Evolutionary conservation across 2,329 filamentous ascomycete species (phyloP).

Genomic region (Colletotrichum magnum): DNA sequence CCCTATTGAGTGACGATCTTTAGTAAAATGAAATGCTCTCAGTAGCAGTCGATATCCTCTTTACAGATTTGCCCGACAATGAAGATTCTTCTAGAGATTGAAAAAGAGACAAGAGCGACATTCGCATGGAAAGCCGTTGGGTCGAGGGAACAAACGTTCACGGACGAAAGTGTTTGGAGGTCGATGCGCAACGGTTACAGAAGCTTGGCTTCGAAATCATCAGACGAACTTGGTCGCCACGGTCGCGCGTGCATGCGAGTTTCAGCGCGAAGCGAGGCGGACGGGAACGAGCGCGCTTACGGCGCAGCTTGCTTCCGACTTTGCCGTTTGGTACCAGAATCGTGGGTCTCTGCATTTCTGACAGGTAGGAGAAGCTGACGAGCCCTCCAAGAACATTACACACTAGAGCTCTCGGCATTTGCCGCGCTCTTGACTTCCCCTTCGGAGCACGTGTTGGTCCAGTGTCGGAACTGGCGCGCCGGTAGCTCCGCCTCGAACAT

Average conservation of each 20-base stretch:
- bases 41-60: too few relatives aligned
- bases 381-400: not conserved
- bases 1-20: too few relatives aligned
- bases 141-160: not conserved
- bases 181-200: conserved; percentile 24
- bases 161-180: conserved; percentile 22
- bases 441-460: conserved; percentile 26
- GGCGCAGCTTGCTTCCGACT: conserved; percentile 22
- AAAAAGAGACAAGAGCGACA: not conserved
- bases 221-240: conserved; percentile 15
- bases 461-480: conserved; percentile 46
- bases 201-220: conserved; percentile 22
- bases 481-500: conserved; percentile 50
- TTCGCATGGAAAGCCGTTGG: not conserved
- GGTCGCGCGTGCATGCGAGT: conserved; percentile 17
- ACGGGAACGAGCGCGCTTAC: conserved; percentile 14
- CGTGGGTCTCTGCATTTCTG: conserved; percentile 4
- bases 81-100: not conserved
- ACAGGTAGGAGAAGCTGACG: not conserved
- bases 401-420: conserved; percentile 13
- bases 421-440: conserved; percentile 12
- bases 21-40: not conserved
- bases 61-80: not conserved
- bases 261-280: conserved; percentile 18
- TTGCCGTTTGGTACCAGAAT: not conserved